Percentiles rank a stretch among this genome's conserved stretches.
These are phyloP conservation scores for Wickerhamomyces strasburgensis DNA, from an alignment of 805 yeast species.

Conservation along the genomic window DNA sequence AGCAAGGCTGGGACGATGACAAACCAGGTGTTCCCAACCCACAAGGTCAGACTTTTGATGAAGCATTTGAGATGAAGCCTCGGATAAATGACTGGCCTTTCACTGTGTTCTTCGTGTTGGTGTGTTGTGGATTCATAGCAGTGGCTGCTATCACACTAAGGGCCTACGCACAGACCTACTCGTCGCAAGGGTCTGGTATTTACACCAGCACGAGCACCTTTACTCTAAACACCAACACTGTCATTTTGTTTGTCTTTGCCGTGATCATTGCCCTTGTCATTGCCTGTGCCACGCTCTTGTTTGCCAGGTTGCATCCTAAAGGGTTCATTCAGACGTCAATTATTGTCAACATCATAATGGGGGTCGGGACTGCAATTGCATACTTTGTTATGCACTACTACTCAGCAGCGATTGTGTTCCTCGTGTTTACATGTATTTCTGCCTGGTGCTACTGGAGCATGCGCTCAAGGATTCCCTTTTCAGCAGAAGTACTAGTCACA, in stretches of 20 bases:
- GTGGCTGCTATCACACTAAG: slow-evolving; percentile 65
- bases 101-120: slow-evolving; percentile 45
- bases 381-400: slow-evolving; percentile 64
- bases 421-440: slow-evolving; percentile 57
- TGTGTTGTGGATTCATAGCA: slow-evolving; percentile 62
- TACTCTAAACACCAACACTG: slow-evolving; percentile 70
- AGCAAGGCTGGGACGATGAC: slow-evolving; percentile 16
- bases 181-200: slow-evolving; percentile 58
- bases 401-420: slow-evolving; percentile 75
- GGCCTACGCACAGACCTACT: slow-evolving; percentile 53
- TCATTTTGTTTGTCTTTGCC: slow-evolving; percentile 62
- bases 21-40: slow-evolving; percentile 34
- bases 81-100: slow-evolving; percentile 70
- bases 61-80: slow-evolving; percentile 65
- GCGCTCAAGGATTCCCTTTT: slow-evolving; percentile 66
- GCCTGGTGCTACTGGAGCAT: slow-evolving; percentile 72
- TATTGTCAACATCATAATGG: slow-evolving; percentile 58
- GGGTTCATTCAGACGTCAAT: slow-evolving; percentile 67
- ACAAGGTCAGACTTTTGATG: slow-evolving; percentile 49
- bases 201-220: slow-evolving; percentile 49
- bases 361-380: slow-evolving; percentile 72
- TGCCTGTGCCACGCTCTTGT: slow-evolving; percentile 47
- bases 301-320: slow-evolving; percentile 63
- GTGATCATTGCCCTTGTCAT: slow-evolving; percentile 55
- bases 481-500: slow-evolving; percentile 62